Percentiles rank a stretch among this genome's conserved stretches.
Evolutionary conservation across 2,329 filamentous ascomycete species (phyloP).

Genomic region (Alternaria ventricosa): DNA sequence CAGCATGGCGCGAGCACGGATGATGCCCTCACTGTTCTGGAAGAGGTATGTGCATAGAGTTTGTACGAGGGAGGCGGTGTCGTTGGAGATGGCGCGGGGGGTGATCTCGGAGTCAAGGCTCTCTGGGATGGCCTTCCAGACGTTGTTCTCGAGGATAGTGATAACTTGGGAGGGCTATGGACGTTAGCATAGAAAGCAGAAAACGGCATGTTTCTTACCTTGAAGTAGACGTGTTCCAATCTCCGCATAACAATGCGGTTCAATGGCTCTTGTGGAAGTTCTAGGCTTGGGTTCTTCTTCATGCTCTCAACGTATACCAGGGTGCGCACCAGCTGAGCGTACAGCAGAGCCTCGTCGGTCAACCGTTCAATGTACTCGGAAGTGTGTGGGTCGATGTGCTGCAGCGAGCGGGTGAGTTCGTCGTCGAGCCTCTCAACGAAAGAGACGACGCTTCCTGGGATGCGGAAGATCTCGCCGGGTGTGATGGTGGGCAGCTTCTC

Average conservation of each 20-base stretch:
- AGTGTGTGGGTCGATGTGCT: slow-evolving; percentile 97
- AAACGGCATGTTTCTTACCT: slow-evolving; percentile 60
- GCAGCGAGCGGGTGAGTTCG: slow-evolving; percentile 94
- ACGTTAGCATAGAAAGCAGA: slow-evolving; percentile 25
- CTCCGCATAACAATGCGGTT: slow-evolving; percentile 94
- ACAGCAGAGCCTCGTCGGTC: slow-evolving; percentile 86
- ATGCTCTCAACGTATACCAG: slow-evolving; percentile 88
- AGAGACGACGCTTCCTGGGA: slow-evolving; percentile 92
- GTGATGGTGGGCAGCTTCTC: slow-evolving; percentile 84
- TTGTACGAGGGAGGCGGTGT: slow-evolving; percentile 79
- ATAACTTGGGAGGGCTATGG: slow-evolving; percentile 84
- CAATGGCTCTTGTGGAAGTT: slow-evolving; percentile 81
- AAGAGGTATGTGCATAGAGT: slow-evolving; percentile 95
- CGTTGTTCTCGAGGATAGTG: slow-evolving; percentile 90
- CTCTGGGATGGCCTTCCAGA: slow-evolving; percentile 80
- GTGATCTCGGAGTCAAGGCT: slow-evolving; percentile 80
- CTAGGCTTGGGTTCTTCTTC: slow-evolving; percentile 71
- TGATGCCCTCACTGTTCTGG: slow-evolving; percentile 91
- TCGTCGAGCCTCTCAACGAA: slow-evolving; percentile 95
- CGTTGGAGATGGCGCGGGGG: slow-evolving; percentile 69
- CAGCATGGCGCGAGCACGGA: slow-evolving; percentile 94
- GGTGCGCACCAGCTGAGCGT: slow-evolving; percentile 89
- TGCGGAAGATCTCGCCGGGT: slow-evolving; percentile 80
- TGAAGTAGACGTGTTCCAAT: slow-evolving; percentile 98
- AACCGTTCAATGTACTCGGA: slow-evolving; percentile 97